Evolutionary conservation across 2,329 filamentous ascomycete genomes (phyloP), one percentile per base, ranked within the genome.

Genomic region (Magnaporthiopsis incrustans): DNA sequence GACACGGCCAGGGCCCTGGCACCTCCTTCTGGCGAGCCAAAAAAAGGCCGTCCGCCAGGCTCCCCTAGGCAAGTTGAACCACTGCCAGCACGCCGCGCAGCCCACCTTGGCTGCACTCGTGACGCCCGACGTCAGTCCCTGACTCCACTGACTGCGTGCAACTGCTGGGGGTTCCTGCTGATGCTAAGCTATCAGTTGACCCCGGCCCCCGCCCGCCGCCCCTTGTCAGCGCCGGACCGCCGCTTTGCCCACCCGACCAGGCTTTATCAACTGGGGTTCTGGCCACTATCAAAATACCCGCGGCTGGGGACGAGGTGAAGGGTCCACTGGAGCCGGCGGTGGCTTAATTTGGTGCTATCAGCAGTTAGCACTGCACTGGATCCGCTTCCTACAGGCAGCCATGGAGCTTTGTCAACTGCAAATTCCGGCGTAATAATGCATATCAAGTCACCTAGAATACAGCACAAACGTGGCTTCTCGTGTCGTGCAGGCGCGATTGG

Each of bases 111-210:
- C 44, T 53, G 44, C 22, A 27, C 57, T 32, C 57, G 57, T 58
- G 57, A 58, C 57, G 57, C 57, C 57, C 12, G 30, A 58, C 30
- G 57, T 58, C 57, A 58, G 57, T 58, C 30, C 30, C 57, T 27
- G 57, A 14, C 57, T 25, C 57, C 57, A 27, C 57, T 27, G 44
- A n/a, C 44, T n/a, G 44, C 14, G 44, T 10, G 44, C 44, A 22
- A 53, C 44, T 53, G 44, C 44, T 53, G 44, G 44, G 38, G 44
- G 44, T 53, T 30, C 30, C 30, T 25, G 44, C 44, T 53, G 44
- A 53, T 53, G 44, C 44, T 32, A 58, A 27, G 61, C 25, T n/a
- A 62, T 62, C 61, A 62, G n/a, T 62, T 62, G 61, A 62, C 53
- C 61, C 61, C 32, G 50, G 61, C 61, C 44, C 44, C 44, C 44